These are phyloP conservation scores for Malus asiatica DNA, from an alignment of 306 rosid genomes.

Conservation along the genomic window DNA sequence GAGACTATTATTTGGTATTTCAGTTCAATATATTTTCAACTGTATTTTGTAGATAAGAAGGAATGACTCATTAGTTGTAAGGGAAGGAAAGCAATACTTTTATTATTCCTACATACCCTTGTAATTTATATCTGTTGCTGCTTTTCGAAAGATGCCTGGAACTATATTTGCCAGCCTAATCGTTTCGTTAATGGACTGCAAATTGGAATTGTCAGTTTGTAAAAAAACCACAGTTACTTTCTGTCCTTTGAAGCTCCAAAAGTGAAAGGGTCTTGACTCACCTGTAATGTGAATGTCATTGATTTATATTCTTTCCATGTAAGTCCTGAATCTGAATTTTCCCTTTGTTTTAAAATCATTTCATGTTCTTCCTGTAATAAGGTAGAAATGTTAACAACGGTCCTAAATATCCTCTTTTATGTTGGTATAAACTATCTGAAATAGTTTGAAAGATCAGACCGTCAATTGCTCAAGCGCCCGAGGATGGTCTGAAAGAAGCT, in stretches of 20 bases:
- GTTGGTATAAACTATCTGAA: not conserved
- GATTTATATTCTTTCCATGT: constrained; percentile 95
- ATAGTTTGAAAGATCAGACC: constrained; percentile 28
- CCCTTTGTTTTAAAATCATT: constrained; percentile 48
- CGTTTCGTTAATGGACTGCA: constrained; percentile 85
- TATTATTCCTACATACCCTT: constrained; percentile 48
- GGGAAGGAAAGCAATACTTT: not conserved
- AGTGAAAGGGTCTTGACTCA: constrained; percentile 11
- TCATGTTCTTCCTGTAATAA: constrained; percentile 76
- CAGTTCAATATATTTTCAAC: too few relatives aligned
- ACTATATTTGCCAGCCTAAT: constrained; percentile 81
- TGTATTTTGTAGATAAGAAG: too few relatives aligned
- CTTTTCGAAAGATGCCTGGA: constrained; percentile 82
- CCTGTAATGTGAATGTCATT: constrained; percentile 88
- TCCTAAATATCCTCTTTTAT: too few relatives aligned
- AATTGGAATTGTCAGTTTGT: constrained; percentile 25
- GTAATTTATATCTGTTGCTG: constrained; percentile 50
- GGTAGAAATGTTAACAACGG: not conserved
- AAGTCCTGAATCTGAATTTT: constrained; percentile 51
- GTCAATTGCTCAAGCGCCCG: constrained; percentile 52
- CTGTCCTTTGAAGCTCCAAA: not conserved
- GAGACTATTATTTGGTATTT: too few relatives aligned
- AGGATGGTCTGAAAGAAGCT: constrained; percentile 62
- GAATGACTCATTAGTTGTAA: not conserved
- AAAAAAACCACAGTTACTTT: not conserved